Evolutionary conservation across 139 green algal species (phyloP).

Genomic region (Desmodesmus armatus): DNA sequence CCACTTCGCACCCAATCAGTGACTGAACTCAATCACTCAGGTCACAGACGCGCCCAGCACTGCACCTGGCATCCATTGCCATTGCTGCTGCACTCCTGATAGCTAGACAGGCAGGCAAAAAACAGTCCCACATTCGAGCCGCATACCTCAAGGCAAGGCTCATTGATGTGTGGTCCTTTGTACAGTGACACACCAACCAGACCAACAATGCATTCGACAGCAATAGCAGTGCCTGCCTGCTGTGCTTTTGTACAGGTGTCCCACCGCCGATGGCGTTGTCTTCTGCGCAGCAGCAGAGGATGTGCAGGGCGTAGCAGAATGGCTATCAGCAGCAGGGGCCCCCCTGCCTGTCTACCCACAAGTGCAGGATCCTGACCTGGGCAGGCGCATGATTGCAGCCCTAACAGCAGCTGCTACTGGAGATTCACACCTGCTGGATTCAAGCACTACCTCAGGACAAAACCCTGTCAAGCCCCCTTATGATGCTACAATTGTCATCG

Average conservation of each 20-base stretch:
- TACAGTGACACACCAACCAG: neutral
- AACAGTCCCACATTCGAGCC: neutral
- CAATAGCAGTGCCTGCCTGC: neutral
- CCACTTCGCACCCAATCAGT: neutral
- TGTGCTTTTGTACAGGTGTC: conserved; percentile 7
- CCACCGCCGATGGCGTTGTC: conserved; percentile 33
- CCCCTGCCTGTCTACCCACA: conserved; percentile 50
- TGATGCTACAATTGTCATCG: conserved; percentile 65
- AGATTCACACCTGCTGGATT: neutral
- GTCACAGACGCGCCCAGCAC: too few relatives aligned
- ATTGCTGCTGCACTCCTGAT: too few relatives aligned
- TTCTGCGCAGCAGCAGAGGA: conserved; percentile 61
- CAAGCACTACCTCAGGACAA: too few relatives aligned
- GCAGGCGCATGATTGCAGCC: conserved; percentile 63
- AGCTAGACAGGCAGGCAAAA: neutral
- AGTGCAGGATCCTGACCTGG: conserved; percentile 61
- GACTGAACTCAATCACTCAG: neutral
- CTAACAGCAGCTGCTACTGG: conserved; percentile 49
- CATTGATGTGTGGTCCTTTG: neutral
- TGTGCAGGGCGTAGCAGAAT: conserved; percentile 3
- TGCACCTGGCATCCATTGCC: too few relatives aligned
- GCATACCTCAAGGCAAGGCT: neutral
- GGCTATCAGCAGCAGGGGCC: too few relatives aligned
- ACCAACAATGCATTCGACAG: neutral
- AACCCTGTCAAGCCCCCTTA: too few relatives aligned